Evolutionary conservation across 1,284 basidiomycete genomes (phyloP), one percentile per base, ranked within the genome.

Genomic region (Rugosomyces carneus): DNA sequence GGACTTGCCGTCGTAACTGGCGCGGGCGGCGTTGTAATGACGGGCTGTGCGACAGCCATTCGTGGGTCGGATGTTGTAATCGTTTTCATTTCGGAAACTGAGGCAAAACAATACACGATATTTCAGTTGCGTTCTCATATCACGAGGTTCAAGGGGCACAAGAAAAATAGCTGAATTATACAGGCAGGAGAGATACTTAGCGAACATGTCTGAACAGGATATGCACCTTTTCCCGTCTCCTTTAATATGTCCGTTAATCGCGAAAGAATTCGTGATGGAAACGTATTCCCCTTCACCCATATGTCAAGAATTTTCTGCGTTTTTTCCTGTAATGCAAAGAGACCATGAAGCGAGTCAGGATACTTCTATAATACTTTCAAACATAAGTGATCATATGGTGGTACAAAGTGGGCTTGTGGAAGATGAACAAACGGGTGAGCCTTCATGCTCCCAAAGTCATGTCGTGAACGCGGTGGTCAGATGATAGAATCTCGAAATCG

Each of bases 231-330:
- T 74, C 69, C 72, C 60, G 69, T 69, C 62, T 71, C 75, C 66
- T 76, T 76, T 66, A 86, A 65, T 62, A 83, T 67, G 63, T 80
- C 76, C 64, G 71, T 69, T 64, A 91, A 70, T 57, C 78, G 81
- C 51, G 77, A 69, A 59, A 91, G 68, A 55, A 87, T 76, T 55
- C 73, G 61, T 55, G 81, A 61, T 48, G 89, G 83, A 69, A 96
- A 96, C 39, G 93, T 93, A 66, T 73, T 78, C 51, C 81, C 80
- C 67, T 92, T 93, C 60, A 76, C 77, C 93, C 93, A 96, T 58
- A 96, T 95, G 67, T 95, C 93, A 67, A 93, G 78, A 60, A 96
- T 82, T 70, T 95, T 96, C 73, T 86, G 85, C 42, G 88, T 78
- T 70, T 96, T 96, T 72, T 95, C 93, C 93, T 96, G 73, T 64